Conservation (phyloP, 805 yeast genomes). For the Candida andamanensis region DNA sequence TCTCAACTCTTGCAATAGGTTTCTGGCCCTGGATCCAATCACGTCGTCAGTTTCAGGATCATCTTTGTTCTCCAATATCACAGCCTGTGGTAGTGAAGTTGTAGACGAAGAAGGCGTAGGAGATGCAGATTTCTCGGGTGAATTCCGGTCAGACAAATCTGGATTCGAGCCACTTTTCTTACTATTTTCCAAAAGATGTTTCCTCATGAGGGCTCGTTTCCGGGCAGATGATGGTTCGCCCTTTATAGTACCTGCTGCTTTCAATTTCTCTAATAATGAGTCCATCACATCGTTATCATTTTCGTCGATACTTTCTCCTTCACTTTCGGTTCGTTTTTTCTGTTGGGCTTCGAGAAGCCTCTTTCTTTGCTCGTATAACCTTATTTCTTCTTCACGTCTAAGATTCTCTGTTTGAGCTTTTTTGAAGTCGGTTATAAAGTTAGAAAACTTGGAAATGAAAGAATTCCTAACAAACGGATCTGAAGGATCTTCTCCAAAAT, state of each 20-base stretch:
- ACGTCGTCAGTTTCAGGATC: conserved; percentile 17
- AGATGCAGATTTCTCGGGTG: conserved; percentile 6
- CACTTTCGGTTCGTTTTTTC: conserved; percentile 15
- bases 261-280: conserved; percentile 74
- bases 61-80: conserved; percentile 10
- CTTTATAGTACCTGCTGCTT: conserved; percentile 76
- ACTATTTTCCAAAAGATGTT: conserved; percentile 43
- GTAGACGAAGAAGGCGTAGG: conserved; percentile 5
- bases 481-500: conserved; percentile 68
- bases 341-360: conserved; percentile 49
- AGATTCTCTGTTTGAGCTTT: conserved; percentile 62
- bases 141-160: conserved; percentile 2
- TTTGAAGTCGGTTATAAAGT: conserved; percentile 57
- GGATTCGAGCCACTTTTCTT: conserved; percentile 3
- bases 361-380: conserved; percentile 72
- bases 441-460: conserved; percentile 58
- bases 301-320: conserved; percentile 28
- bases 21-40: conserved; percentile 58
- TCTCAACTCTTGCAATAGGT: conserved; percentile 57
- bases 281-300: conserved; percentile 69
- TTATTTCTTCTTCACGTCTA: conserved; percentile 62
- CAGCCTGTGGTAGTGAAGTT: neutral
- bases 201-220: conserved; percentile 71
- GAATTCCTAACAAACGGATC: conserved; percentile 49
- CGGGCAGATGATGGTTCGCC: conserved; percentile 78